phyloP scores from a whole-genome alignment of 345 rosid genomes.

The Hypericum androsaemum region DNA sequence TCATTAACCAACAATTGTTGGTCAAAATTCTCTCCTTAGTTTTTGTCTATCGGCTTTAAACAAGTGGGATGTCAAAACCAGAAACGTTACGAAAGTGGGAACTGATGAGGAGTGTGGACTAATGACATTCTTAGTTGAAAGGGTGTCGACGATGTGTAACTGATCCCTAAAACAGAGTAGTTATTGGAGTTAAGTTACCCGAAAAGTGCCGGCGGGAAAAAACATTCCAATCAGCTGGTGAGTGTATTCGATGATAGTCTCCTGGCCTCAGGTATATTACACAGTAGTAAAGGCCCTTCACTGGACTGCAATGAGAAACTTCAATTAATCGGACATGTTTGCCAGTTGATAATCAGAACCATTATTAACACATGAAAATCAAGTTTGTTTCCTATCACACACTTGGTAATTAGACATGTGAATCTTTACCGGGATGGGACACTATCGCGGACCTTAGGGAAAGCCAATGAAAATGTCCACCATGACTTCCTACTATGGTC shows the following conservation, averaged over 20 bases:
- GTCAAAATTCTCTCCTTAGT: too few species aligned
- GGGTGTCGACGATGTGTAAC: too few species aligned
- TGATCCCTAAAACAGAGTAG: neutral
- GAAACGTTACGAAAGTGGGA: too few species aligned
- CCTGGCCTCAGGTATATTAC: conserved; percentile 90
- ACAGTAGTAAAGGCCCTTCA: conserved; percentile 86
- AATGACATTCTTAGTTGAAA: too few species aligned
- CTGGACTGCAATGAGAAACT: conserved; percentile 46
- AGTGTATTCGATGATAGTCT: conserved; percentile 87
- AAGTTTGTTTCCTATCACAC: neutral
- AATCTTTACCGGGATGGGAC: conserved; percentile 36
- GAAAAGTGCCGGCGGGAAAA: conserved; percentile 81
- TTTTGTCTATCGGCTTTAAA: too few species aligned
- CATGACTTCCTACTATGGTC: conserved; percentile 56
- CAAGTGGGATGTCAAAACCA: too few species aligned
- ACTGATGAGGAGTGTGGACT: too few species aligned
- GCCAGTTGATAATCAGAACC: too few species aligned
- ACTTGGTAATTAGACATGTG: conserved; percentile 1
- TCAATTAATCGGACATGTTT: neutral
- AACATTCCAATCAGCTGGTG: conserved; percentile 86
- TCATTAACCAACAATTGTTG: too few species aligned
- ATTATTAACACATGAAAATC: neutral
- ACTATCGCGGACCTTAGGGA: conserved; percentile 58
- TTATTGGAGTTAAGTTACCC: conserved; percentile 30
- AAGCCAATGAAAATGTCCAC: conserved; percentile 77